Base-by-base conservation (phyloP, 2,329 filamentous ascomycete species). In the Colletotrichum tanaceti region DNA sequence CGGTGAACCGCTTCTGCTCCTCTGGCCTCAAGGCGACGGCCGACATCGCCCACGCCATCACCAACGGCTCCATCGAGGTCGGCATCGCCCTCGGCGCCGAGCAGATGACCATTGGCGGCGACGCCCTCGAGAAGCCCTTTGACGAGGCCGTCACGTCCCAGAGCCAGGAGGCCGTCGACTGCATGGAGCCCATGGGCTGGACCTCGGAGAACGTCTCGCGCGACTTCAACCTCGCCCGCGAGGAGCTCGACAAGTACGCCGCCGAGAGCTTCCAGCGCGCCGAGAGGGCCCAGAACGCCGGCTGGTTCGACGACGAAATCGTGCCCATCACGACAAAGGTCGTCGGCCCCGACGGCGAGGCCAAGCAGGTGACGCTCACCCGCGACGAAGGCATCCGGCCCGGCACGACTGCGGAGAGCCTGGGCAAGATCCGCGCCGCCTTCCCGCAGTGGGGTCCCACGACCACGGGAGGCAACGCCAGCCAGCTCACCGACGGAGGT, bases 121-220 rank as follows among this genome's bases (percentile, higher is more conserved):
- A 94, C 77, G 81, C 86, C 24, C 85, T 93, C 44, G 88, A 90
- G 52, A 80, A 88, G 71, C 90, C 92, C 4, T 96, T 98, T 81
- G 90, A 93, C 79, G 89, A 91, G 72, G 89, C 91, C 71, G 89
- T 98, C 69, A 83, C 93, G 54, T 78, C 83, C 73, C 83, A 86
- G 75, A 91, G 87, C 82, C 91, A 93, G 78, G 93, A 98, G 77
- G 88, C 93, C 0, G 81, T 81, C 54, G 95, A 98, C 82, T 96
- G 94, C 85, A 89, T 95, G 89, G 89, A 94, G 86, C 92, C 95
- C 73, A 99, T 99, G 96, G 96, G 96, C 24, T 97, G 97, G 88
- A 99, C 96, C 3, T 95, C 91, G 68, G 96, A 99, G 85, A 98
- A 98, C 78, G 94, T 99, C 35, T 93, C 91, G 74, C 89, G 89